phyloP scores from a whole-genome alignment of 805 yeast species.

The Starmerella gropengiesseri region DNA sequence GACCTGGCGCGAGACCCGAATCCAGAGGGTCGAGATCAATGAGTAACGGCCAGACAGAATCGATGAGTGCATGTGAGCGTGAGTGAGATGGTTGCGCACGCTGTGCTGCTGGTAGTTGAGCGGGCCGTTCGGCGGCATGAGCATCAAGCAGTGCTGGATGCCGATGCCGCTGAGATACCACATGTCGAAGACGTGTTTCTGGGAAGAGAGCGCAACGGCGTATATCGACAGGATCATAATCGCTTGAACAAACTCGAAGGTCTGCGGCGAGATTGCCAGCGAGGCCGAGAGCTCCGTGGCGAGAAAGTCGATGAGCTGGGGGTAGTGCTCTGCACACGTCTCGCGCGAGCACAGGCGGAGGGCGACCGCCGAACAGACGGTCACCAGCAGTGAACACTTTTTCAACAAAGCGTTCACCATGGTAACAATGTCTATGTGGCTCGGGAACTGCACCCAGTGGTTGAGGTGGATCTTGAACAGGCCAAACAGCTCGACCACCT shows the following conservation, averaged over 20 bases:
- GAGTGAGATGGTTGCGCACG: slow-evolving; percentile 59
- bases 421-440: slow-evolving; percentile 37
- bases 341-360: slow-evolving; percentile 41
- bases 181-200: slow-evolving; percentile 47
- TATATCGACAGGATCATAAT: slow-evolving; percentile 56
- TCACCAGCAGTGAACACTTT: slow-evolving; percentile 50
- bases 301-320: slow-evolving; percentile 38
- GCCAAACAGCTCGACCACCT: slow-evolving; percentile 42
- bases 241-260: slow-evolving; percentile 58
- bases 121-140: slow-evolving; percentile 61
- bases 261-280: slow-evolving; percentile 35
- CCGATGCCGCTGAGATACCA: slow-evolving; percentile 63
- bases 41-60: slow-evolving; percentile 56
- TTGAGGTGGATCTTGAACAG: slow-evolving; percentile 59
- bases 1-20: slow-evolving; percentile 49
- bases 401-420: slow-evolving; percentile 38
- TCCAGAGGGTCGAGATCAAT: slow-evolving; percentile 47
- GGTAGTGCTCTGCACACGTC: slow-evolving; percentile 36
- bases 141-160: slow-evolving; percentile 49
- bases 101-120: slow-evolving; percentile 50
- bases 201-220: slow-evolving; percentile 48
- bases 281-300: slow-evolving; percentile 40
- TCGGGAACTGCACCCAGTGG: slow-evolving; percentile 65
- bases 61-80: slow-evolving; percentile 56
- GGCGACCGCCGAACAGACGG: slow-evolving; percentile 54